Percentiles rank a stretch among this genome's conserved stretches.
Conservation (phyloP, 129 eudicot genomes). For the Tagetes patula region DNA sequence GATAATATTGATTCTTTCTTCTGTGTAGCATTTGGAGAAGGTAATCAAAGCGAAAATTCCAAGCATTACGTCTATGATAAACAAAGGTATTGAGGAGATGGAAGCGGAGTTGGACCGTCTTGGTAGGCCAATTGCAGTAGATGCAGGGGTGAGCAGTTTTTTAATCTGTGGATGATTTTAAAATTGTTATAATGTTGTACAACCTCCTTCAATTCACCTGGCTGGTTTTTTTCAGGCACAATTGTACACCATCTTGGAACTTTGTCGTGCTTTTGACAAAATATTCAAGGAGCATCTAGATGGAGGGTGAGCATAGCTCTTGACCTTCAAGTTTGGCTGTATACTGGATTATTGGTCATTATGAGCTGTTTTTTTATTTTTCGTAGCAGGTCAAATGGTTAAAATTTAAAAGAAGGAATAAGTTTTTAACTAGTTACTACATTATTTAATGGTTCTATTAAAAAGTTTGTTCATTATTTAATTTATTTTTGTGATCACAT, state of each 20-base stretch:
- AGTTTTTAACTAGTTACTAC: background rate
- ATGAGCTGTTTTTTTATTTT: background rate
- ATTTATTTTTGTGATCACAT: background rate
- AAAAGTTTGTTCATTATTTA: background rate
- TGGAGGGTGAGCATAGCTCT: slow-evolving; percentile 55
- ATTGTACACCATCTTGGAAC: slow-evolving; percentile 60
- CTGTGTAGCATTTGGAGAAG: slow-evolving; percentile 53
- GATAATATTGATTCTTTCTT: slow-evolving; percentile 14
- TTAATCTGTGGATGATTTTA: background rate
- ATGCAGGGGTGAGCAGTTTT: slow-evolving; percentile 52
- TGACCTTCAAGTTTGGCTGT: background rate
- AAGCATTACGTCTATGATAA: slow-evolving; percentile 54
- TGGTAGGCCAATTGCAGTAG: slow-evolving; percentile 61
- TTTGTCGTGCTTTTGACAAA: slow-evolving; percentile 74
- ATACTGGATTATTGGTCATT: background rate
- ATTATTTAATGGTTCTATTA: background rate
- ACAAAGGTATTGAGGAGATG: slow-evolving; percentile 58
- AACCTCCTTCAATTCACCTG: background rate
- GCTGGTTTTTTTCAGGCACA: slow-evolving; percentile 52
- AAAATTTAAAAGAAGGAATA: background rate
- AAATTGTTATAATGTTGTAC: background rate
- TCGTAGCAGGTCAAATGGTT: background rate
- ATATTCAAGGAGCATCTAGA: slow-evolving; percentile 62
- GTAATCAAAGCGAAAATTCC: slow-evolving; percentile 61
- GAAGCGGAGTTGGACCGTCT: slow-evolving; percentile 58